Base-by-base conservation (phyloP, 2,329 filamentous ascomycete species). In the Sporothrix pseudoabietina region DNA sequence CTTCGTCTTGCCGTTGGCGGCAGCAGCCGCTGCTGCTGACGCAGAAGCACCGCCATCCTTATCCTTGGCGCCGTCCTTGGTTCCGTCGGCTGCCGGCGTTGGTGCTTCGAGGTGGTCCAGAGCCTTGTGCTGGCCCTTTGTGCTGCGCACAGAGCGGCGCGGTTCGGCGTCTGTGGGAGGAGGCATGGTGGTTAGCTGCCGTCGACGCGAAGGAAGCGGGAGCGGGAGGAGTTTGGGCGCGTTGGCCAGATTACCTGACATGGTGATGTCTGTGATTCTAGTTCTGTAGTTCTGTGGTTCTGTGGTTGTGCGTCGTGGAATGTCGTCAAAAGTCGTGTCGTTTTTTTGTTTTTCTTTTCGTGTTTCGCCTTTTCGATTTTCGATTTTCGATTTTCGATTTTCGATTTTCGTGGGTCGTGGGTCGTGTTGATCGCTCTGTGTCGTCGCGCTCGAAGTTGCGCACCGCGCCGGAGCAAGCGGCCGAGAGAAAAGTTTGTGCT, bases 91-190 rank as follows among this genome's bases (percentile, higher is more conserved):
- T 9, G 69, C 22, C 26, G 41, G 12, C 9, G 59, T 12, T 10
- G 84, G 84, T 75, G 87, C 85, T 74, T 93, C 92, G 77, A 92
- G 87, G 72, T 91, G 87, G 79, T 97, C 94, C 78, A 94, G 91
- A 77, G 92, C 92, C 82, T 97, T 97, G 82, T 98, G 94, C 79
- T 98, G 94, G 80, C 96, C 96, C 81, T 99, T 99, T 76, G 96
- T 99, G 78, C 95, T 94, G 79, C 96, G 92, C 77, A 96, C 94
- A 59, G 96, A 99, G 80, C 96, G 93, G 81, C 96, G 92, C 74
- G 94, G 93, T 87, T 98, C 95, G 74, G 84, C 82, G 82, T 89
- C 87, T 80, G 81, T 26, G 81, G 66, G 69, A 68, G 19, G 39
- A 8, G 39, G 59, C 39, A 44, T 47, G 39, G 61, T 47, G 39